Evolutionary conservation across 2,329 filamentous ascomycete genomes (phyloP), one percentile per base, ranked within the genome.

Genomic region (Lachnellula occidentalis): DNA sequence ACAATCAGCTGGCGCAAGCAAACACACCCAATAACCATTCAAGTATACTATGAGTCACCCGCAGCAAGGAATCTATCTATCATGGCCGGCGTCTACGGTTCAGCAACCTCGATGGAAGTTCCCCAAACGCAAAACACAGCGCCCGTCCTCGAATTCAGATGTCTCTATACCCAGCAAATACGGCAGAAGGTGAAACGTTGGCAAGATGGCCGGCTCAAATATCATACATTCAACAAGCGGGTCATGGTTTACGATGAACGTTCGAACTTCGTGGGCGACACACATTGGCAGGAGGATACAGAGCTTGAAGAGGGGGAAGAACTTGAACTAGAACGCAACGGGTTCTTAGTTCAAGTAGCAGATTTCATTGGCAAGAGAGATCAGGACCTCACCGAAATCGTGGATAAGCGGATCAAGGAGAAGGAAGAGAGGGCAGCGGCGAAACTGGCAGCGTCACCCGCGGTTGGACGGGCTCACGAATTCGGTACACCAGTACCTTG

Each of bases 151-250:
- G 90, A 95, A 66, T 95, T 87, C 70, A 79, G 82, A 58, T 96
- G 92, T 69, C 83, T 96, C 4, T 96, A 89, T 71, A 95, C 91
- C 2, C 83, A 89, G 67, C 92, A 96, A 67, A 70, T 95, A 42
- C 83, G 85, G 50, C 84, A 89, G 53, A 96, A 96, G 73, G 85
- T 90, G 63, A 96, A 96, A 70, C 79, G 89, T 57, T 96, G 92
- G 92, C 90, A 95, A 66, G 92, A 96, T 85, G 92, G 92, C 36
- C 84, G 84, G 50, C 80, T 96, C 58, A 88, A 87, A 60, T 95
- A 87, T 61, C 92, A 96, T 67, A 87, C 88, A 0, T 96, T 95
- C 80, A 96, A 96, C 74, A 89, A 85, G 67, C 84, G 90, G 4
- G 76, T 94, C 56, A 95, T 96, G 89, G 88, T 95, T 6, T 92